Base-by-base conservation (phyloP, 2,329 filamentous ascomycete genomes). In the Aspergillus pseudonomiae region DNA sequence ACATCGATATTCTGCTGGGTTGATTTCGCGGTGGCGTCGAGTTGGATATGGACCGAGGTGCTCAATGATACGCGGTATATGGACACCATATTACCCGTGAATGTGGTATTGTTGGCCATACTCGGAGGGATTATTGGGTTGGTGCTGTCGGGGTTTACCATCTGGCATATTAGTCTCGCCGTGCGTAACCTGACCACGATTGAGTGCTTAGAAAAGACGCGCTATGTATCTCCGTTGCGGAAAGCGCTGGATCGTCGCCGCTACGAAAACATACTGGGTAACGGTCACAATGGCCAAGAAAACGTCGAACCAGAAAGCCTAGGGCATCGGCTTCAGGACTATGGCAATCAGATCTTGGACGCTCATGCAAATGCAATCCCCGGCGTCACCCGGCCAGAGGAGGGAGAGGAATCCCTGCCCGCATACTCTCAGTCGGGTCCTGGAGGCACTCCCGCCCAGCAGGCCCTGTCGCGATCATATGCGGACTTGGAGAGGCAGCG, bases 201-300 rank as follows among this genome's bases (percentile, higher is more conserved):
- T 63, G 95, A 99, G 77, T 96, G 91, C 72, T 82, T 99, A 64
- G 95, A 99, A 79, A 97, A 95, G 83, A 98, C 94, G 2, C 87
- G 95, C 61, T 99, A 99, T 78, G 85, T 97, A 9, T 93, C 91
- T 11, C 92, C 93, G 0, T 77, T 97, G 64, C 86, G 90, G 62
- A 88, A 88, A 74, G 86, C 86, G 56, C 85, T 94, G 74, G 88
- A 91, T 73, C 82, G 86, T 66, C 85, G 89, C 61, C 85, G 88
- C 68, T 79, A 81, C 65, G 83, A 86, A 54, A 83, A 86, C 65
- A 81, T 85, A 16, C 57, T 66, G 48, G 60, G 78, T 50, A 71
- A 77, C 26, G 60, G 69, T 21, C 61, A 60, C 45, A 58, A 52
- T 21, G 48, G 28, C 9, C 28, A 52, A 34, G 48, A 50, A 9